These are phyloP conservation scores for Daedaleopsis sinensis DNA, from an alignment of 768 basidiomycete genomes.

Conservation along the genomic window DNA sequence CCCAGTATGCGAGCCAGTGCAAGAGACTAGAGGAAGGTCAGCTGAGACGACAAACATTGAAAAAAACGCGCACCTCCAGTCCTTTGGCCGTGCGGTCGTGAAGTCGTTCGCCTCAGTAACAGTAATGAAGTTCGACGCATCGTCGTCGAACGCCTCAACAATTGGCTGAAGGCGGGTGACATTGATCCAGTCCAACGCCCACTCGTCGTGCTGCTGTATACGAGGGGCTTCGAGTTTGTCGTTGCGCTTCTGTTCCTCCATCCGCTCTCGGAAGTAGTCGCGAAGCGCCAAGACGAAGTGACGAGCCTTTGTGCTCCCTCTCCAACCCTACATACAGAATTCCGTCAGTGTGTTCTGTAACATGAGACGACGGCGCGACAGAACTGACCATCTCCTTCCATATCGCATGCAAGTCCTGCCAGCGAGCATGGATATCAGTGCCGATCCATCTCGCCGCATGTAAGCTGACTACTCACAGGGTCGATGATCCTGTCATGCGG, in stretches of 20 bases:
- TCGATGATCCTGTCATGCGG: background rate
- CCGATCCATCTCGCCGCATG: background rate
- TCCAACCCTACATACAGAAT: conserved; percentile 29
- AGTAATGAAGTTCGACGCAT: conserved; percentile 37
- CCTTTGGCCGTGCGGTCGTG: conserved; percentile 25
- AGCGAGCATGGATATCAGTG: background rate
- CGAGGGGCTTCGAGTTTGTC: background rate
- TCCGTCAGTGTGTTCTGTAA: background rate
- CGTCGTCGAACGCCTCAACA: conserved; percentile 38
- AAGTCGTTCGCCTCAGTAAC: conserved; percentile 38
- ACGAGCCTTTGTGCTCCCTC: conserved; percentile 31
- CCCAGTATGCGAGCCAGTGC: conserved; percentile 38
- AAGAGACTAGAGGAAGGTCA: conserved; percentile 22
- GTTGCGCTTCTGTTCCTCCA: conserved; percentile 4
- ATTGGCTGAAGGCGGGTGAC: conserved; percentile 27
- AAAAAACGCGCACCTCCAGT: conserved; percentile 32
- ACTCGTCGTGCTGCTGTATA: conserved; percentile 25
- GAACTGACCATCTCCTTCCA: conserved; percentile 55
- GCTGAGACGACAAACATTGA: background rate
- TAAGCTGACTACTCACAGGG: conserved; percentile 27
- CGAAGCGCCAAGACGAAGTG: conserved; percentile 33
- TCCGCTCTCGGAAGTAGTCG: conserved; percentile 34
- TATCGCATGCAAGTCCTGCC: conserved; percentile 47
- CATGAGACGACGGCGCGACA: background rate
- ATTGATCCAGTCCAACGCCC: conserved; percentile 31